phyloP scores from a whole-genome alignment of 2,329 filamentous ascomycete species.

The Epichloe amarillans region DNA sequence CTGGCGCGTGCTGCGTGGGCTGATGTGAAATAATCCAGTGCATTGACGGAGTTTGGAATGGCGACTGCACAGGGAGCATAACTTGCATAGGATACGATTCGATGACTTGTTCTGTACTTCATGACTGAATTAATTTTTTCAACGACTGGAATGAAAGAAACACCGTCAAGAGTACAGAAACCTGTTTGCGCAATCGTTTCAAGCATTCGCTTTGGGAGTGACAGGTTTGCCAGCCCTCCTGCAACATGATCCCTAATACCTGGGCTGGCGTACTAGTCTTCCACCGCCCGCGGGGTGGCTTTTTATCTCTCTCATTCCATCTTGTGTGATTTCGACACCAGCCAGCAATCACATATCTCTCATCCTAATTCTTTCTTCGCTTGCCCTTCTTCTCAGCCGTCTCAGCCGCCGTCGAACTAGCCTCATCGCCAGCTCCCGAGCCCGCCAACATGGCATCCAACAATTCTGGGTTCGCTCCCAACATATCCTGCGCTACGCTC shows the following conservation, averaged over 20 bases:
- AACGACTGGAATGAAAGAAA: too few species aligned
- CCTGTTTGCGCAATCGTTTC: not conserved
- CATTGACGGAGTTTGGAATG: conserved; percentile 2
- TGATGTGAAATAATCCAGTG: conserved; percentile 16
- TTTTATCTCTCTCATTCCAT: not conserved
- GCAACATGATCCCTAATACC: not conserved
- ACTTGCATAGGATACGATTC: not conserved
- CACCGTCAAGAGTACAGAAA: not conserved
- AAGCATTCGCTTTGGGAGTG: not conserved
- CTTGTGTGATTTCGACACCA: not conserved
- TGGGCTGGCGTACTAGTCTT: not conserved
- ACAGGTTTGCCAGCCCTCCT: not conserved
- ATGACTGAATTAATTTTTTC: not conserved
- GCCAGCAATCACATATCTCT: too few species aligned
- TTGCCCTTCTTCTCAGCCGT: conserved; percentile 28
- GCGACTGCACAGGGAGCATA: not conserved
- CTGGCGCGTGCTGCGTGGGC: conserved; percentile 36
- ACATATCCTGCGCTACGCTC: conserved; percentile 21
- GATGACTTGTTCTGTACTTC: not conserved
- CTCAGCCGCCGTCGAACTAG: conserved; percentile 19
- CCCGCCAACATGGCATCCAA: conserved; percentile 32
- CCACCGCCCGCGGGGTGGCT: not conserved
- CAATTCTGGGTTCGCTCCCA: conserved; percentile 31
- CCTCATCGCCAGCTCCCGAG: conserved; percentile 14
- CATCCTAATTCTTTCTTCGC: conserved; percentile 29